phyloP scores from a whole-genome alignment of 1,284 basidiomycete species.

The Malassezia yamatoensis region DNA sequence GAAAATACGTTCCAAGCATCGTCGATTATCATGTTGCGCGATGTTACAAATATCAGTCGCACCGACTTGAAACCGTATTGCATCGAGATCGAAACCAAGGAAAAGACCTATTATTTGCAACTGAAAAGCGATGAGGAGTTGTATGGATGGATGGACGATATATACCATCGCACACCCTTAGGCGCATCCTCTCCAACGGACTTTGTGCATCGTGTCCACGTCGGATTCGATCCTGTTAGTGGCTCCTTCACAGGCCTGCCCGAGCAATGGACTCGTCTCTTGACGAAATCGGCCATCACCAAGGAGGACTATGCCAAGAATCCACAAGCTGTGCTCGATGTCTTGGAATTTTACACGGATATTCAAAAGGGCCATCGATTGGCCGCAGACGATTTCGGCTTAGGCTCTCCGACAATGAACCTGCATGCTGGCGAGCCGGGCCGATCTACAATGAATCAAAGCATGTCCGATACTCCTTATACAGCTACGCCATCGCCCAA shows the following conservation, averaged over 20 bases:
- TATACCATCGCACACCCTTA: constrained; percentile 80
- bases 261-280: constrained; percentile 87
- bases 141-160: constrained; percentile 91
- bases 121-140: constrained; percentile 89
- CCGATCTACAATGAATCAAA: constrained; percentile 1
- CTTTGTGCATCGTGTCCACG: constrained; percentile 95
- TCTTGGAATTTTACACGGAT: constrained; percentile 95
- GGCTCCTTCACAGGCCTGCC: constrained; percentile 93
- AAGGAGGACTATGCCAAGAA: constrained; percentile 94
- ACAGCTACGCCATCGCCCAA: constrained; percentile 1
- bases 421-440: constrained; percentile 33
- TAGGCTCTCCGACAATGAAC: constrained; percentile 45
- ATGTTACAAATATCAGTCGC: constrained; percentile 76
- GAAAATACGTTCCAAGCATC: constrained; percentile 63
- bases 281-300: constrained; percentile 92
- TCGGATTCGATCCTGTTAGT: constrained; percentile 86
- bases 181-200: constrained; percentile 89
- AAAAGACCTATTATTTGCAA: constrained; percentile 65
- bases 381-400: constrained; percentile 61
- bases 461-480: not conserved
- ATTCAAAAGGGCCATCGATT: constrained; percentile 65
- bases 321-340: constrained; percentile 91
- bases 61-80: constrained; percentile 89
- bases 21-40: constrained; percentile 60
- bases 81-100: constrained; percentile 63